Evolutionary conservation across 495 filamentous ascomycete species (phyloP), one percentile per base, ranked within the genome.

Genomic region (Filosporella fistucella): DNA sequence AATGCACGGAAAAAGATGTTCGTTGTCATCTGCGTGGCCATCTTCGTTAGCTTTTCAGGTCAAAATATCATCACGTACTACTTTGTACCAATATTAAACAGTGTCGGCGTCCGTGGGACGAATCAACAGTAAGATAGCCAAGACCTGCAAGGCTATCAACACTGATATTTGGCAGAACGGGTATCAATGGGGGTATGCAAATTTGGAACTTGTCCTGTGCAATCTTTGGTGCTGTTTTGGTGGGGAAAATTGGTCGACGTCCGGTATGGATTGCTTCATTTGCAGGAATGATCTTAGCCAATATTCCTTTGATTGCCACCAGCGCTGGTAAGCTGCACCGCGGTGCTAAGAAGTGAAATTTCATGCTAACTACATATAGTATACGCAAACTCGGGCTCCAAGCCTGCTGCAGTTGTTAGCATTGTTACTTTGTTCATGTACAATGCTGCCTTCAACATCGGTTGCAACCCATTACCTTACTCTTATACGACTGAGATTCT

Each of bases 61-160:
- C 83, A 84, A 16, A 66, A 61, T 24, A 64, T 77, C 33, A 68
- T 76, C 14, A 75, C 71, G 10, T 79, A 79, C 56, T 80, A 77
- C 50, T 69, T 80, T 55, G 68, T 71, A 10, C 63, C 65, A 1
- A 68, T 78, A 56, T 54, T 78, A 14, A 61, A 73, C 14, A 66
- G 64, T 11, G 62, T 74, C 37, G 72, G 71, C n/a, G 68, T 78
- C 26, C 69, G 54, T 1, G 14, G 32, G 5, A 39, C 51, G 12
- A 45, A 40, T 12, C 28, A 49, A 16, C 52, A 55, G 28, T 36
- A 40, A 4, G 47, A 42, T 1, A 55, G 46, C 33, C 50, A 55
- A 25, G 52, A 47, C 21, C n/a, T n/a, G n/a, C n/a, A n/a, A n/a
- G n/a, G n/a, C n/a, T n/a, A n/a, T n/a, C n/a, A n/a, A n/a, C n/a